These are phyloP conservation scores for Termitomyces sp. DNA, from an alignment of 768 basidiomycete genomes.

Conservation along the genomic window DNA sequence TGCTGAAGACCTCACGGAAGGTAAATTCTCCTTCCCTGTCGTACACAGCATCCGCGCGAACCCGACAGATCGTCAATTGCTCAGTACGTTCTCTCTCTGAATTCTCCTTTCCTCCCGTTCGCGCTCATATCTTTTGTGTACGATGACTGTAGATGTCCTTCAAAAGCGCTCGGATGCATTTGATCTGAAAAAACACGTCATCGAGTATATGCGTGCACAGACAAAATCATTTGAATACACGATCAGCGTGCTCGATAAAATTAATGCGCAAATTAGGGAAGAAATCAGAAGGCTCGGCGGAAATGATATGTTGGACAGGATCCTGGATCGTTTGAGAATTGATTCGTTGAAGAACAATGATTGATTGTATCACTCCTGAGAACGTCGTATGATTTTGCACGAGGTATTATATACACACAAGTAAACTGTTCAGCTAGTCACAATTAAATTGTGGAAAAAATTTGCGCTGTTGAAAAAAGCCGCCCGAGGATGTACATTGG, in stretches of 20 bases:
- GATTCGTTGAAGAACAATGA: not conserved
- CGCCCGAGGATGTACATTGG: no score
- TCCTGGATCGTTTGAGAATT: not conserved
- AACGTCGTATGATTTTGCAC: no score
- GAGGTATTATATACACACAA: no score
- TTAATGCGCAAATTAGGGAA: not conserved
- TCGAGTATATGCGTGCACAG: slow-evolving; percentile 66
- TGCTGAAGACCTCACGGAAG: slow-evolving; percentile 92
- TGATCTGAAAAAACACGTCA: slow-evolving; percentile 74
- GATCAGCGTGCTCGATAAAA: slow-evolving; percentile 45
- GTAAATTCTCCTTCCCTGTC: slow-evolving; percentile 96
- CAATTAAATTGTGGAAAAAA: no score
- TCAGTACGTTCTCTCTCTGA: slow-evolving; percentile 50
- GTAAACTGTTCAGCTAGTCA: no score
- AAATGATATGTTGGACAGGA: not conserved
- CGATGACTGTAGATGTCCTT: slow-evolving; percentile 58
- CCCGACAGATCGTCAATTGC: slow-evolving; percentile 66
- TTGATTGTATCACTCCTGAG: not conserved
- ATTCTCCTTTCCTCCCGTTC: not conserved
- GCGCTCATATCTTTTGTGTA: not conserved
- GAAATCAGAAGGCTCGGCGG: not conserved
- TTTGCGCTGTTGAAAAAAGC: no score
- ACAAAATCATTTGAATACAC: slow-evolving; percentile 91
- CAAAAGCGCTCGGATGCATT: slow-evolving; percentile 82
- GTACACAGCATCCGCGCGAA: slow-evolving; percentile 86